These are phyloP conservation scores for Neurospora pannonica DNA, from an alignment of 495 filamentous ascomycete genomes.

Conservation along the genomic window DNA sequence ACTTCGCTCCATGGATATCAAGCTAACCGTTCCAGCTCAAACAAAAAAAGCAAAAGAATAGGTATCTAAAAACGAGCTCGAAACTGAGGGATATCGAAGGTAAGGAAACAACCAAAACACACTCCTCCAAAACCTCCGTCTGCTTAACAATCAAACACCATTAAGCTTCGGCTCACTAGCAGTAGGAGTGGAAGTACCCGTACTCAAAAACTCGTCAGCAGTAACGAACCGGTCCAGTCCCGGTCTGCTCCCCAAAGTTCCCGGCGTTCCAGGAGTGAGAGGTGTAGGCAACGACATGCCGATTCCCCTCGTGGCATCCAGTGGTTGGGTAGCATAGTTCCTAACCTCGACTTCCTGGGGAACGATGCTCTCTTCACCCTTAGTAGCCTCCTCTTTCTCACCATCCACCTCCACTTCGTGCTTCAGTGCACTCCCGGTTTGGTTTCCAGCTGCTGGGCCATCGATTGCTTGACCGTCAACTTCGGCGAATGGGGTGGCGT, in stretches of 20 bases:
- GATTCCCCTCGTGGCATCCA: neutral
- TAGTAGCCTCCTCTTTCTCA: neutral
- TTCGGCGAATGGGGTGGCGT: neutral
- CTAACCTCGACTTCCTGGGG: neutral
- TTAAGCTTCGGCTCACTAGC: neutral
- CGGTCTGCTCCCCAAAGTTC: constrained; percentile 14
- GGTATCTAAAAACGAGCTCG: neutral
- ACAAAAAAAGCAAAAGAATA: neutral
- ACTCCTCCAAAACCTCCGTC: neutral
- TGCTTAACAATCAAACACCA: neutral
- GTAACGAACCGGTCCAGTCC: constrained; percentile 35
- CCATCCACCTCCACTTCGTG: neutral
- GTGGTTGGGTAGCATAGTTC: neutral
- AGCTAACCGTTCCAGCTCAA: too few relatives aligned
- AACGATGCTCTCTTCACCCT: neutral
- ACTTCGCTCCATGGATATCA: too few relatives aligned
- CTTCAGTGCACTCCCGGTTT: neutral
- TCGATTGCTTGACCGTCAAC: neutral
- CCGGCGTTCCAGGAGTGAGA: neutral
- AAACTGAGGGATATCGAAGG: neutral
- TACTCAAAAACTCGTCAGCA: constrained; percentile 22
- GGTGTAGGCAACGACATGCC: constrained; percentile 7
- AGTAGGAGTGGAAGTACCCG: neutral
- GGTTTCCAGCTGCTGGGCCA: neutral
- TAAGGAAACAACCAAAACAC: neutral